Percentiles rank a stretch among this genome's conserved stretches.
phyloP scores from a whole-genome alignment of 2,329 filamentous ascomycete genomes.

The Cladosporium sp. region DNA sequence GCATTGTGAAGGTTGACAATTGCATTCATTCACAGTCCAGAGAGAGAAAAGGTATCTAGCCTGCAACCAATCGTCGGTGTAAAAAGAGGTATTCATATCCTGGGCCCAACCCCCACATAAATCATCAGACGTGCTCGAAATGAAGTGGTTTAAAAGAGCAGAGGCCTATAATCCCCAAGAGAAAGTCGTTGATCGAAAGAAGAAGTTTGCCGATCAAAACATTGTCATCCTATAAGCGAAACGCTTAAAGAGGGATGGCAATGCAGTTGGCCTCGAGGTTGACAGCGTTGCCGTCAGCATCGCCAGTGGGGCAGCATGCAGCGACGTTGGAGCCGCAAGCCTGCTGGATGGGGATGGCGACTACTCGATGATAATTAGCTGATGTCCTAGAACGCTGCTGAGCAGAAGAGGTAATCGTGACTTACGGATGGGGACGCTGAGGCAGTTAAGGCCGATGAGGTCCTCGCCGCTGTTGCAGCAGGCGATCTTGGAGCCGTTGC shows the following conservation, averaged over 20 bases:
- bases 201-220: neutral
- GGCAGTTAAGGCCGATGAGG: constrained; percentile 4
- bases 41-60: too few species aligned
- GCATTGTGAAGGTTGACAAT: neutral
- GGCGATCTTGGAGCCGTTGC: constrained; percentile 3
- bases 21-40: neutral
- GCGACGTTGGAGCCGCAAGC: constrained; percentile 13
- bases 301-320: constrained; percentile 8
- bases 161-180: constrained; percentile 7
- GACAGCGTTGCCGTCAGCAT: constrained; percentile 3
- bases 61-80: neutral
- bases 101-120: neutral
- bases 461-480: constrained; percentile 9
- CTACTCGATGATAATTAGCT: neutral
- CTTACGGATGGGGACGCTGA: constrained; percentile 2
- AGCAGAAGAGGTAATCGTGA: neutral
- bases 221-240: neutral
- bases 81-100: neutral
- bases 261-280: constrained; percentile 11
- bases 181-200: neutral
- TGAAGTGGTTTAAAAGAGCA: neutral
- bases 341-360: constrained; percentile 11
- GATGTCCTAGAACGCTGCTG: neutral
- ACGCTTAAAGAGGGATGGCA: constrained; percentile 11
- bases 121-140: constrained; percentile 6